Percentiles rank a stretch among this genome's conserved stretches.
These are phyloP conservation scores for Pugionium dolabratum DNA, from an alignment of 345 rosid genomes.

Conservation along the genomic window DNA sequence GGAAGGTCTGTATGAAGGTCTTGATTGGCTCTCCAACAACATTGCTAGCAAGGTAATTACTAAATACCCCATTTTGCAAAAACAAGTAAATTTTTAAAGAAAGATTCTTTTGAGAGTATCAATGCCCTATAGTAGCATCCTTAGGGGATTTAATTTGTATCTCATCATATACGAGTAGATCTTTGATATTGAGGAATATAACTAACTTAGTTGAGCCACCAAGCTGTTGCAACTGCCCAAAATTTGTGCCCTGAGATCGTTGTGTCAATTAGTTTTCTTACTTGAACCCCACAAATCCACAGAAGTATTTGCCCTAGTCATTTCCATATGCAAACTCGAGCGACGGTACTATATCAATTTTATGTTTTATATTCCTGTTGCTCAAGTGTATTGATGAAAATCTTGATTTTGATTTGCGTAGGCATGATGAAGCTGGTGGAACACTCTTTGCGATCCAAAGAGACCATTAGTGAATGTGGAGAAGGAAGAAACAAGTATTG, in stretches of 20 bases:
- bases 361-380: constrained; percentile 3
- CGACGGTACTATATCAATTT: neutral
- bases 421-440: constrained; percentile 31
- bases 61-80: too few relatives aligned
- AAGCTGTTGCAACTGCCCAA: too few relatives aligned
- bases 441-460: constrained; percentile 29
- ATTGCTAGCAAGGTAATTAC: too few relatives aligned
- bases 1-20: constrained; percentile 81
- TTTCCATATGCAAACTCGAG: constrained; percentile 21
- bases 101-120: neutral
- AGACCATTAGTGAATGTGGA: constrained; percentile 28
- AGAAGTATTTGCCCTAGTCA: neutral
- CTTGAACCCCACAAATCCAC: too few relatives aligned
- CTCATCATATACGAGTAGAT: too few relatives aligned
- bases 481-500: constrained; percentile 28
- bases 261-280: too few relatives aligned
- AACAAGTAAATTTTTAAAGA: too few relatives aligned
- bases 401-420: constrained; percentile 24
- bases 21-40: constrained; percentile 79
- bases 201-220: too few relatives aligned
- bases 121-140: neutral
- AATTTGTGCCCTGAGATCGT: too few relatives aligned
- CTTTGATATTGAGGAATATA: too few relatives aligned
- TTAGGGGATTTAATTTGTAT: constrained; percentile 14
- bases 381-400: constrained; percentile 21